Conservation (phyloP, 805 yeast species). For the Brettanomyces anomalus region DNA sequence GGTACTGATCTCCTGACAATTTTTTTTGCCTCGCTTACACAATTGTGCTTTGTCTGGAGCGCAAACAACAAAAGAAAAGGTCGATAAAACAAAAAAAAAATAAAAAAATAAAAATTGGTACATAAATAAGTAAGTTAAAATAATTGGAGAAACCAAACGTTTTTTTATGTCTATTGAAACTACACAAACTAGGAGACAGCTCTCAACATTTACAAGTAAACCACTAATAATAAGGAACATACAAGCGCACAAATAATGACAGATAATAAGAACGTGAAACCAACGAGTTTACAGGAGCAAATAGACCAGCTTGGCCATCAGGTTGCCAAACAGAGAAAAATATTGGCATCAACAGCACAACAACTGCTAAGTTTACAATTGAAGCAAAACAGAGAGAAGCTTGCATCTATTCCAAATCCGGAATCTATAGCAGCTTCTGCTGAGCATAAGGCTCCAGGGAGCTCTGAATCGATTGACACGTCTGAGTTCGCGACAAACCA, state of each 20-base stretch:
- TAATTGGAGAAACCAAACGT: no score
- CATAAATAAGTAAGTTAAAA: no score
- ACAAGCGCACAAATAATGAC: background rate
- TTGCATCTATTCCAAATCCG: constrained; percentile 15
- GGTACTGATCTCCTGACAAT: no score
- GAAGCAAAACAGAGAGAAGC: constrained; percentile 31
- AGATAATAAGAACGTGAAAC: constrained; percentile 3
- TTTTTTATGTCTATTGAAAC: no score
- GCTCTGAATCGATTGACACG: constrained; percentile 25
- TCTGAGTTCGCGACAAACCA: constrained; percentile 68
- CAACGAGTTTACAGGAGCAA: constrained; percentile 30
- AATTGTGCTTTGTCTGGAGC: no score
- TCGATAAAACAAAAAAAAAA: no score
- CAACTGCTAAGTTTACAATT: constrained; percentile 67
- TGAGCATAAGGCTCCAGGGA: background rate
- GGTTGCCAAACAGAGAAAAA: constrained; percentile 55
- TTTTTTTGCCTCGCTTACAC: no score
- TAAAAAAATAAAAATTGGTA: no score
- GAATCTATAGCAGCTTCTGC: constrained; percentile 1
- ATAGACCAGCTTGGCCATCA: constrained; percentile 38
- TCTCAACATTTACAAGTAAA: no score
- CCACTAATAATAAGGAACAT: background rate
- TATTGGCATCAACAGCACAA: constrained; percentile 72
- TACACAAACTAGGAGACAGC: no score
- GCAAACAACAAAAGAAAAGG: no score